Conservation (phyloP, 345 rosid genomes). For the Acer yangbiense region DNA sequence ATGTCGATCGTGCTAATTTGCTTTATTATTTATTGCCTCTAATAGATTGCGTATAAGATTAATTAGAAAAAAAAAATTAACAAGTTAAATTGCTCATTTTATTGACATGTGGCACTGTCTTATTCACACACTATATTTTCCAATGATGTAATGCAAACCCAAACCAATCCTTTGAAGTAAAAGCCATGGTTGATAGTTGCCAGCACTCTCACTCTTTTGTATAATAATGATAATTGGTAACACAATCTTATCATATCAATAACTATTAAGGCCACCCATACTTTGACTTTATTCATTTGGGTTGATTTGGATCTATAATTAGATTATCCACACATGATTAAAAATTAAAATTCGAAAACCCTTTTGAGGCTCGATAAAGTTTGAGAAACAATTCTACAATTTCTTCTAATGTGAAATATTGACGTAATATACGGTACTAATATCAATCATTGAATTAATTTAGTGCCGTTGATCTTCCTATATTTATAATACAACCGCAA, state of each 20-base stretch:
- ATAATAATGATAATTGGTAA: background rate
- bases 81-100: background rate
- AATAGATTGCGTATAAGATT: background rate
- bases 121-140: background rate
- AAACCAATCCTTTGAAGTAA: too few relatives aligned
- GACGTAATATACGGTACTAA: too few relatives aligned
- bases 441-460: too few relatives aligned
- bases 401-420: too few relatives aligned
- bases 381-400: too few relatives aligned
- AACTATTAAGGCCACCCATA: background rate
- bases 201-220: background rate
- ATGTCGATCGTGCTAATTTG: background rate
- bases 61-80: background rate
- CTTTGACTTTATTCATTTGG: background rate
- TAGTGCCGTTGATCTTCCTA: too few relatives aligned
- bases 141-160: background rate
- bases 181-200: background rate
- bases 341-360: too few relatives aligned
- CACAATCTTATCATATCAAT: background rate
- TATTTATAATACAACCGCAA: too few relatives aligned
- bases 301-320: background rate
- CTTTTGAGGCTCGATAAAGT: too few relatives aligned
- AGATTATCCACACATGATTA: too few relatives aligned
- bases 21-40: background rate
- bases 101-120: conserved; percentile 2